Percentiles rank a stretch among this genome's conserved stretches.
These are phyloP conservation scores for Spinacia oleracea DNA, from an alignment of 179 eudicot genomes.

Conservation along the genomic window DNA sequence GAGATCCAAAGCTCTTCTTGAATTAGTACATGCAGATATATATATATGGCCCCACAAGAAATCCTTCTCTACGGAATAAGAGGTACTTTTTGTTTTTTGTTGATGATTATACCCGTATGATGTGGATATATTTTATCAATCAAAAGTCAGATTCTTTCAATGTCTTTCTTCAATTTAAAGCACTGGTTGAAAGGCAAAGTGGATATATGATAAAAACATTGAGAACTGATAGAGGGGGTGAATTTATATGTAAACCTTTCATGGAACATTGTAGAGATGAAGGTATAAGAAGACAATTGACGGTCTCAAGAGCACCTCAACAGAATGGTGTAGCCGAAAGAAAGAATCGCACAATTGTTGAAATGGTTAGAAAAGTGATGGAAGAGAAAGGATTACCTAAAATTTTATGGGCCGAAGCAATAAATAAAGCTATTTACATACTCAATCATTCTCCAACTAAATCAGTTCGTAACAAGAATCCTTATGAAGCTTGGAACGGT, in stretches of 20 bases:
- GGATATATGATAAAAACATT: constrained; percentile 7
- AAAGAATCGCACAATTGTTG: constrained; percentile 8
- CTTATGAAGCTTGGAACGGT: no score
- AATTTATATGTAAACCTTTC: neutral
- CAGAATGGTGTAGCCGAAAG: constrained; percentile 7
- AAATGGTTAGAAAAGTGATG: neutral
- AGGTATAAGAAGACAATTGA: constrained; percentile 4
- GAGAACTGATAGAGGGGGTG: constrained; percentile 16
- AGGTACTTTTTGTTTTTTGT: constrained; percentile 9
- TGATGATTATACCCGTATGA: constrained; percentile 16
- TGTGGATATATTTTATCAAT: constrained; percentile 9
- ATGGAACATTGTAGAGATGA: neutral
- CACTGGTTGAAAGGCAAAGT: constrained; percentile 9
- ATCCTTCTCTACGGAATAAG: neutral
- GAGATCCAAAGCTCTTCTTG: constrained; percentile 20
- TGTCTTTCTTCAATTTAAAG: constrained; percentile 3
- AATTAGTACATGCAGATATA: constrained; percentile 20
- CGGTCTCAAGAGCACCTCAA: neutral
- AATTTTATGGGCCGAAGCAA: neutral
- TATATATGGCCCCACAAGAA: neutral
- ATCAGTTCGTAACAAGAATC: no score
- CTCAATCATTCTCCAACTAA: neutral
- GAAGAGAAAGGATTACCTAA: neutral
- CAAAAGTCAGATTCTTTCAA: constrained; percentile 10
- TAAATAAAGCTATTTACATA: neutral